Evolutionary conservation across 768 basidiomycete species (phyloP).

Genomic region (Suillus bovinus): DNA sequence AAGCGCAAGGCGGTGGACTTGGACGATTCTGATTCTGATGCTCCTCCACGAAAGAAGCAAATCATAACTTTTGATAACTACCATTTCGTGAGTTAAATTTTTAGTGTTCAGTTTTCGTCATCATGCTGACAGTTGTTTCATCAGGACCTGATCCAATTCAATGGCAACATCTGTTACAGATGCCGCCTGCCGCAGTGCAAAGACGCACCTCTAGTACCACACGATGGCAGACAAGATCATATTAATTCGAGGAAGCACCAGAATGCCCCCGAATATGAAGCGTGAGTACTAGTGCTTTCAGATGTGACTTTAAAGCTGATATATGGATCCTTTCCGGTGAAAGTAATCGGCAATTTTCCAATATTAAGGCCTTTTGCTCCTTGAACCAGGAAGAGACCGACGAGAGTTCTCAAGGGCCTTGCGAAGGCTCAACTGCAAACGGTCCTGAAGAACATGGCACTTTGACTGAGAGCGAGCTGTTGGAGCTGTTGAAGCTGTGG

Average conservation of each 20-base stretch:
- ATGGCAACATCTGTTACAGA: not conserved
- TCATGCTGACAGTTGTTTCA: not conserved
- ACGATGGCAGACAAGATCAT: too few species aligned
- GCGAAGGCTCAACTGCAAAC: not conserved
- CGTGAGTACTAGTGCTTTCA: not conserved
- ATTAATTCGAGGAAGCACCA: not conserved
- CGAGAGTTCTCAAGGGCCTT: not conserved
- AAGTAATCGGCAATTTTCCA: not conserved
- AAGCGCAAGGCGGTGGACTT: not conserved
- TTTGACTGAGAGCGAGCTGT: too few species aligned
- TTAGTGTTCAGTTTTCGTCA: not conserved
- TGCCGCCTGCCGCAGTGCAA: not conserved
- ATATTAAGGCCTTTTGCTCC: not conserved
- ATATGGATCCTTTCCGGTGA: not conserved
- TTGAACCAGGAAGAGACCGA: not conserved
- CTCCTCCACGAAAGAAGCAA: not conserved
- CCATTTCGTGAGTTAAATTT: not conserved
- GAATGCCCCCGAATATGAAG: too few species aligned
- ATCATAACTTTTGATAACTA: not conserved
- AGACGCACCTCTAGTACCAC: not conserved
- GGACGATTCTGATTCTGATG: not conserved
- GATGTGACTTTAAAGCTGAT: not conserved
- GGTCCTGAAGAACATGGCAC: too few species aligned
- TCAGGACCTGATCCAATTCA: not conserved
- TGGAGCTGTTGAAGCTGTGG: too few species aligned